Base-by-base conservation (phyloP, 2,329 filamentous ascomycete genomes). In the Biscogniauxia marginata region DNA sequence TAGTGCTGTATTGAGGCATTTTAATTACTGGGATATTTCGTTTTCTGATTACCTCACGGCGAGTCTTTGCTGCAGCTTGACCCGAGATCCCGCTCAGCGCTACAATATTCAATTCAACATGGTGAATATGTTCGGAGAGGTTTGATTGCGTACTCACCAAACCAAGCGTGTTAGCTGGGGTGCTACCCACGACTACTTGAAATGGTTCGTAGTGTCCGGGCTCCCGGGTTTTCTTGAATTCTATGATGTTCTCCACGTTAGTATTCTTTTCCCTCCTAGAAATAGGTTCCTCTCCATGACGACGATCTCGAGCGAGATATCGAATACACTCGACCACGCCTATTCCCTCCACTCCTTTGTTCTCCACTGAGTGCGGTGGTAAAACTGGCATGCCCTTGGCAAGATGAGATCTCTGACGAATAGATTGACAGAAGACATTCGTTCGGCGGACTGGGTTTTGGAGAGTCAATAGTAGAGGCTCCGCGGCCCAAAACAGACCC, bases 131-230 rank as follows among this genome's bases (percentile, higher is more conserved):
- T n/a, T 39, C 30, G 1, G 30, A 39, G n/a, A 16, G 3, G 13
- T n/a, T 9, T 16, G 44, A 4, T 24, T 24, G 20, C 3, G 2
- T 43, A 34, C 23, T 22, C 18, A 22, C 16, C 1, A 21, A 18
- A 7, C 13, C n/a, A 7, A 13, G n/a, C 9, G 20, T 3, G 5
- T 34, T n/a, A 16, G 8, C 20, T 3, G 4, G 39, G 43, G 18
- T 16, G 7, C 46, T 43, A 2, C 20, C 24, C 0, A 46, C 18
- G 13, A 7, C 13, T 9, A n/a, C 39, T 7, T 34, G 30, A 34
- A 63, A 66, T 1, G 64, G 64, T 8, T 64, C 56, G 25, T 51
- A 65, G 30, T 60, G 50, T 4, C 59, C 61, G 0, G 45, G 54
- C 16, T 57, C 1, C 2, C 63, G 53, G 7, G 63, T 64, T 6